Evolutionary conservation across 768 basidiomycete genomes (phyloP), one percentile per base, ranked within the genome.

Genomic region (Hygrocybe punicea): DNA sequence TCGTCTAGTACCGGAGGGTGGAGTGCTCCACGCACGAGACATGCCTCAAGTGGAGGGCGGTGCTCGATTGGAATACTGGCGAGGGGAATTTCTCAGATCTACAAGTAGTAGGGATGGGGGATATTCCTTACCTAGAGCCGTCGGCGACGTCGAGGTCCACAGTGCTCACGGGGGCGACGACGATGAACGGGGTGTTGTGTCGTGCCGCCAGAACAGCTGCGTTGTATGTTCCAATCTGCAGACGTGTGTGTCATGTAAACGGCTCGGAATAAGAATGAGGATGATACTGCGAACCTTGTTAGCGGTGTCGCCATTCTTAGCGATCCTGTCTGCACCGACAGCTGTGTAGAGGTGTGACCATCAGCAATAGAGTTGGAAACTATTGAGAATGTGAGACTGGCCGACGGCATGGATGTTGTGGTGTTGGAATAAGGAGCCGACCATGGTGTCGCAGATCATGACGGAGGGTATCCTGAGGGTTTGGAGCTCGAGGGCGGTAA

Each of bases 371-470:
- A 3, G 24, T 49, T 36, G 24, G 54, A 39, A 17, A 54, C 3
- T 29, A 29, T 35, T 9, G 45, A 40, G n/a, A n/a, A 39, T 5
- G 19, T 25, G 11, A 11, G 14, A 51, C 84, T 62, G 59, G 90
- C 89, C 84, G 54, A 94, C 84, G 24, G 86, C 91, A 64, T 93
- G 89, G 52, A 95, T 91, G 19, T 79, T 71, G 67, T 90, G 80
- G 67, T 93, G 84, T 67, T 95, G 92, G 76, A 98, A 91, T 51
- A 98, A 74, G 1, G 93, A 95, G 8, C 96, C 96, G 16, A 98
- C 91, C 90, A 97, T 97, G 35, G 92, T 96, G 67, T 98, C 96
- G 67, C 94, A 96, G 48, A 98, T 87, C 93, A 98, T 96, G 4
- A 87, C 85, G 4, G 90, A 89, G 0, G 93, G 89, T 13, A 95